Evolutionary conservation across 2,329 filamentous ascomycete species (phyloP), one percentile per base, ranked within the genome.

Genomic region (Monosporascus sp.): DNA sequence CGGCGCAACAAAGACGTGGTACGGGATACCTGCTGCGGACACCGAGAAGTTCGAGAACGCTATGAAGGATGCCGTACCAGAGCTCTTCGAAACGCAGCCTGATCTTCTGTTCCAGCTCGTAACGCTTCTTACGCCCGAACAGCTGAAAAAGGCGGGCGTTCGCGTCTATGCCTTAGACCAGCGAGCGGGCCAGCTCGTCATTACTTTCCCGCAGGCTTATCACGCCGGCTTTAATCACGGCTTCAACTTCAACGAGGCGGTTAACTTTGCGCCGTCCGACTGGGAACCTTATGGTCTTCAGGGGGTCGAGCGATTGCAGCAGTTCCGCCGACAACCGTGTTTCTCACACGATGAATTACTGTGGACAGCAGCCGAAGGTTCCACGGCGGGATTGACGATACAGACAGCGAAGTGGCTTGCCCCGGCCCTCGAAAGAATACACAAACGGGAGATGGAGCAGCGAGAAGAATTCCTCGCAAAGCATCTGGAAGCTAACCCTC

Each of bases 221-320:
- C 94, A 99, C 68, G 93, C 94, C 6, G 94, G 94, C 0, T 99
- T 99, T 74, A 99, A 99, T 64, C 94, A 99, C 64, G 94, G 89
- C 0, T 99, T 99, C 76, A 99, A 99, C 68, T 96, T 97, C 72
- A 99, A 99, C 63, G 94, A 99, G 70, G 94, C 94, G 5, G 94
- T 99, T 62, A 99, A 99, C 68, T 99, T 99, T 72, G 94, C 94
- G 0, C 94, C 94, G 0, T 80, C 78, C 28, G 94, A 99, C 63
- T 99, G 94, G 94, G 94, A 99, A 65, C 91, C 91, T 0, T 95
- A 86, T 66, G 94, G 94, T 2, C 85, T 93, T 52, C 81, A 86
- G 28, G 92, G 94, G 1, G 92, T 97, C 1, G 86, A 93, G 63
- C 82, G 93, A 59, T 77, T 97, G 31, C 90, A 94, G 62, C 81